Evolutionary conservation across 73 alveolate species (phyloP), one percentile per base, ranked within the genome.

Genomic region (Halteria grandinella): DNA sequence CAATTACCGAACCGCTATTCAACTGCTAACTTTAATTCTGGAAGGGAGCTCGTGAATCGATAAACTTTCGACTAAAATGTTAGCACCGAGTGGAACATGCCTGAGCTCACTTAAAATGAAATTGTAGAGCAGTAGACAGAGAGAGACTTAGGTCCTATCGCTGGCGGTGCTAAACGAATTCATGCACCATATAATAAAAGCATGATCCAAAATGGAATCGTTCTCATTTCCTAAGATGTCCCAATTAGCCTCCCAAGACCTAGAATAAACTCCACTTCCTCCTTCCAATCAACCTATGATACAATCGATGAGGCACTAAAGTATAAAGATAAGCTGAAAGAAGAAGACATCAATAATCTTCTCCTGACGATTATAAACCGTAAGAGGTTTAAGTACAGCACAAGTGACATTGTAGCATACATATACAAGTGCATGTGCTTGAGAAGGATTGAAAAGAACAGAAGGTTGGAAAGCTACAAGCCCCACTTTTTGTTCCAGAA

Each of bases 401-500:
- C 45, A 17, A 53, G 17, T 25, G 47, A 53, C 24, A 53, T 53
- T 11, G 29, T 53, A 4, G 6, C 14, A 24, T 53, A 53, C 24
- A 12, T 53, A 6, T 5, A 11, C 5, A 53, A 53, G 11, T 53
- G 69, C 17, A n/a, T 53, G 29, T 53, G 69, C 69, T 23, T 53
- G 69, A 53, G 29, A 45, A 53, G 44, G 29, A 20, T 4, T 18
- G 6, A 20, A 5, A 53, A 53, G 47, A 25, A 18, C 29, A 53
- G 44, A 53, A 8, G 29, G 4, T 3, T 11, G 5, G 10, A 23
- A 8, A 53, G 11, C n/a, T n/a, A n/a, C 6, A 51, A 58, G 69
- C 8, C 27, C 28, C 86, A 73, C 47, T 40, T 55, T 14, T 32
- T 47, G 31, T 73, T 31, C 40, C 33, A 73, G 29, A 44, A 47